Evolutionary conservation across 495 filamentous ascomycete genomes (phyloP), one percentile per base, ranked within the genome.

Genomic region (Aspergillus diversus): DNA sequence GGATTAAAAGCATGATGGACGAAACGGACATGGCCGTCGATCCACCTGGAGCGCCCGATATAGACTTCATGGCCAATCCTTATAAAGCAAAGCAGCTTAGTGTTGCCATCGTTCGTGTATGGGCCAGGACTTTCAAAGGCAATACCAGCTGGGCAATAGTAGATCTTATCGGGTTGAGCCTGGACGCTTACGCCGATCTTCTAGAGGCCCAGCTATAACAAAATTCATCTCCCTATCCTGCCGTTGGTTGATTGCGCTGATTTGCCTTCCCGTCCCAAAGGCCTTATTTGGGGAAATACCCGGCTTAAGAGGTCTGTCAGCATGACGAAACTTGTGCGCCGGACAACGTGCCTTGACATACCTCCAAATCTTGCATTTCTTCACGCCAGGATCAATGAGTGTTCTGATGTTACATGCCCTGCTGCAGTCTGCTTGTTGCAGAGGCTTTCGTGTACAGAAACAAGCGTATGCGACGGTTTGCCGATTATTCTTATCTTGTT

Each of bases 21-120:
- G 89, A 92, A 77, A 91, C 89, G 8, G 87, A 90, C 63, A 88
- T 90, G 71, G 87, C 88, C 48, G 86, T 88, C 42, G 75, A 78
- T 67, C 75, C 75, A 7, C 72, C 74, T 7, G 78, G 78, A 8
- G 73, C 77, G 33, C 76, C 75, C 13, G 77, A 82, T 37, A 51
- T 76, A 50, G 77, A 80, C 0, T 81, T 82, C 61, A 71, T 82
- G 63, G 66, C 77, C 27, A 78, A 78, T 56, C 77, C 73, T 15
- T 79, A 73, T 56, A 82, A 82, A 61, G 77, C 76, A 39, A 76
- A 73, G 11, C 80, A 81, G 64, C 72, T 82, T 4, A 82, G 80
- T 63, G 72, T 83, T 62, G 76, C 80, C 11, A 82, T 83, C 60
- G 76, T 83, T n/a, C 80, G 78, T 27, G 80, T 83, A 32, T 83